Evolutionary conservation across 495 filamentous ascomycete species (phyloP).

Genomic region (Sordaria brevicollis): DNA sequence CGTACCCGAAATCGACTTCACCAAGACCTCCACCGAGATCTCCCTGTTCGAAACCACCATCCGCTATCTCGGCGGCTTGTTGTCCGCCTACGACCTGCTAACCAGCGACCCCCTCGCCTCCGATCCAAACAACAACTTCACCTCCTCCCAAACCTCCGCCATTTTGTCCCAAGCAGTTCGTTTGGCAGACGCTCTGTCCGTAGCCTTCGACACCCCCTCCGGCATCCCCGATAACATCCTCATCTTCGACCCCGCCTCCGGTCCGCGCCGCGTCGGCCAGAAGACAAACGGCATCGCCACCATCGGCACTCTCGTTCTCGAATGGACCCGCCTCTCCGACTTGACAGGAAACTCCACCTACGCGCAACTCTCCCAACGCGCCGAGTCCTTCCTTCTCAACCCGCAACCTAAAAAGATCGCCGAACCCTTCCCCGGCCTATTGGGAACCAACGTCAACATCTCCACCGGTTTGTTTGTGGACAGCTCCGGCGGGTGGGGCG

Average conservation of each 20-base stretch:
- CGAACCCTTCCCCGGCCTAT: conserved; percentile 69
- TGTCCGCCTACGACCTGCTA: conserved; percentile 77
- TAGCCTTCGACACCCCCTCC: conserved; percentile 65
- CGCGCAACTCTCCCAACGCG: conserved; percentile 54
- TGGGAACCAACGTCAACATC: conserved; percentile 60
- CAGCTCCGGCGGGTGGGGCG: conserved; percentile 64
- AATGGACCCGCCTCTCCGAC: conserved; percentile 79
- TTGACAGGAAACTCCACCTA: conserved; percentile 59
- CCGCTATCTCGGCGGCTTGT: conserved; percentile 69
- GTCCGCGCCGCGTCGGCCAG: conserved; percentile 33
- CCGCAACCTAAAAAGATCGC: conserved; percentile 45
- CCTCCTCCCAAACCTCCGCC: conserved; percentile 37
- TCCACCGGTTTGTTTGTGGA: conserved; percentile 56
- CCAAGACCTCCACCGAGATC: conserved; percentile 44
- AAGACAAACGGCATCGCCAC: conserved; percentile 59
- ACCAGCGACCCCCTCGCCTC: conserved; percentile 49
- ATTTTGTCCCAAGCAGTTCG: conserved; percentile 57
- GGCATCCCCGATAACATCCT: conserved; percentile 72
- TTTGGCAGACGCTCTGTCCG: conserved; percentile 63
- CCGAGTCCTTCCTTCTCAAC: conserved; percentile 60
- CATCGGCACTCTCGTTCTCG: conserved; percentile 64
- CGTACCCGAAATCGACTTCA: conserved; percentile 60
- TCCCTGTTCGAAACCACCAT: conserved; percentile 89
- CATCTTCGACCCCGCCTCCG: conserved; percentile 34
- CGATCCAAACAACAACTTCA: conserved; percentile 26